Conservation (phyloP, 345 rosid species). For the Durio zibethinus region DNA sequence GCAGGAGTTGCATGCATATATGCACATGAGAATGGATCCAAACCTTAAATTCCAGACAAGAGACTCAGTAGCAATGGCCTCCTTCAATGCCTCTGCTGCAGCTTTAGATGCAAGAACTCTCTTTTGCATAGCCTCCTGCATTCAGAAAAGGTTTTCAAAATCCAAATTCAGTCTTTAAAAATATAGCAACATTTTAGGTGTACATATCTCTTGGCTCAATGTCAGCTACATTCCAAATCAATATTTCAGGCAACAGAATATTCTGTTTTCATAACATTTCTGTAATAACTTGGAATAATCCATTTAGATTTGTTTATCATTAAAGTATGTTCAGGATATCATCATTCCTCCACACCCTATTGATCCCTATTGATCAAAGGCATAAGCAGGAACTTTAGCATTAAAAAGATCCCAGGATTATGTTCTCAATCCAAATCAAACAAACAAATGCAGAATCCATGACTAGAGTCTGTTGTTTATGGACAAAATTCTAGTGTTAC, state of each 20-base stretch:
- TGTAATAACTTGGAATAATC: neutral
- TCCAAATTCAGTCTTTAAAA: neutral
- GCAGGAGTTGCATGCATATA: neutral
- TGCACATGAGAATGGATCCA: neutral
- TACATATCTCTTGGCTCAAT: neutral
- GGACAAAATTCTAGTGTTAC: neutral
- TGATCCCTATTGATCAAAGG: neutral
- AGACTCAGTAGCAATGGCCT: slow-evolving; percentile 76
- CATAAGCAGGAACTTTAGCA: neutral
- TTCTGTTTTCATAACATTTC: neutral
- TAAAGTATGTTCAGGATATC: neutral
- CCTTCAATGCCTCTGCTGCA: slow-evolving; percentile 86
- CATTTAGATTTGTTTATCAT: neutral
- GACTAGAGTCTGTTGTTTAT: neutral
- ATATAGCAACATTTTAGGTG: neutral
- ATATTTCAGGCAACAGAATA: neutral
- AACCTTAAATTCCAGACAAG: slow-evolving; percentile 77
- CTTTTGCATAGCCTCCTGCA: slow-evolving; percentile 85
- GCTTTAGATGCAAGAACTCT: slow-evolving; percentile 66
- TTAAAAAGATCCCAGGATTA: neutral
- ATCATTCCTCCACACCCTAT: neutral
- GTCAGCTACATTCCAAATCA: neutral
- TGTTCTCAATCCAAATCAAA: neutral
- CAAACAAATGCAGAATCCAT: neutral
- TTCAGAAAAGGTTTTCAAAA: slow-evolving; percentile 8